Evolutionary conservation across 768 basidiomycete species (phyloP), one percentile per base, ranked within the genome.

Genomic region (Strobilomyces dryophilus): DNA sequence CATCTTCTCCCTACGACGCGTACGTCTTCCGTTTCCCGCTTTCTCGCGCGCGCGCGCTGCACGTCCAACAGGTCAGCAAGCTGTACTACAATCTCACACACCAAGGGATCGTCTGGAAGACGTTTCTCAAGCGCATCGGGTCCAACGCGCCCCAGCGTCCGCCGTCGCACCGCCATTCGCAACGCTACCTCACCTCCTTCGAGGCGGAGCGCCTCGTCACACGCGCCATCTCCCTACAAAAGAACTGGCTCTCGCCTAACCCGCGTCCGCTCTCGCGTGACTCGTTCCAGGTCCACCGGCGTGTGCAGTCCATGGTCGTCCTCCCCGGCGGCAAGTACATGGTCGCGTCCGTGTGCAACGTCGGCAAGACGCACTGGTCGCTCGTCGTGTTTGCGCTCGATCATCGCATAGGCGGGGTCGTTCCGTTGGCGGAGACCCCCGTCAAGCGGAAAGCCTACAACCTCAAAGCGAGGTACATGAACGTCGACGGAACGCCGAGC

Each of bases 291-390:
- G 43, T 66, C 5, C 59, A 70, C 35, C 61, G 74, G 67, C 64
- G 70, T 69, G 57, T 76, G 74, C 55, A 73, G 72, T 63, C 83
- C 70, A 79, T 88, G 74, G 75, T 73, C 37, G 64, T 85, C 27
- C 73, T 87, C 9, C 81, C 85, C 8, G 86, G 85, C 1, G 85
- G 86, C 18, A 84, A 82, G 58, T 84, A 83, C 56, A 77, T 87
- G 56, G 69, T 86, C 34, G 81, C 83, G 1, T 86, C 84, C 10
- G 77, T 79, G 5, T 73, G 71, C 56, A 79, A 83, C 60, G 57
- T 60, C 4, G 64, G 66, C 12, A 72, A 70, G 48, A 71, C 69
- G 32, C 73, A 74, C 35, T 84, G 79, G 61, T 78, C 74, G 41
- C 63, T 89, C 27, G 65, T 75, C 12, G 66, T 87, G 1, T 86